Base-by-base conservation (phyloP, 352 stramenopile genomes). In the Plasmopara halstedii region DNA sequence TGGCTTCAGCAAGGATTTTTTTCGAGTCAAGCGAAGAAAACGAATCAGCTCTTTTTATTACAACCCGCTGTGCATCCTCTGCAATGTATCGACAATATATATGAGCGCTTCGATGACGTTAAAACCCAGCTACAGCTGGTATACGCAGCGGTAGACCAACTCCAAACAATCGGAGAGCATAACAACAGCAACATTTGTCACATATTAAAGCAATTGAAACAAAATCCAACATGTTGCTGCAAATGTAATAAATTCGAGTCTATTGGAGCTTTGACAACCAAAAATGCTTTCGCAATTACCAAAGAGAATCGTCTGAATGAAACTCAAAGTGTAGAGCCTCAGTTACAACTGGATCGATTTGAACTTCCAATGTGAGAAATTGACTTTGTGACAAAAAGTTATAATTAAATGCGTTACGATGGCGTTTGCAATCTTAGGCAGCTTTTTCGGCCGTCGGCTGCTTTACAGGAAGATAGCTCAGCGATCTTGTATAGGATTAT, bases 91-190 rank as follows among this genome's bases (percentile, higher is more conserved):
- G 33, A 42, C 18, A 49, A 45, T 7, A 55, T 58, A 9, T 38
- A 26, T 2, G 32, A 62, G 7, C 34, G 20, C 2, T 54, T 66
- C 13, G 43, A 33, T 2, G 52, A 58, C 8, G 25, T 62, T 9
- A 62, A 54, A 34, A 58, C 57, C 14, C 52, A 62, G 17, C 7
- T 66, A 29, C 57, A 66, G 15, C 37, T 66, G 8, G 43, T 65
- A 18, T 23, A 58, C 25, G 51, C 36, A 43, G 42, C 18, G 34
- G 21, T 65, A 17, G 46, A 60, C 17, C 21, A 53, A 22, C 33
- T 59, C 9, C 27, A 53, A 4, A n/a, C 32, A 8, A 51, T 37
- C 15, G 41, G 15, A 46, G 22, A 51, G 7, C 53, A 39, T 14
- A 26, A 6, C 8, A 15, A 49, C 23, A 35, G 14, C 18, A 53